phyloP scores from a whole-genome alignment of 2,329 filamentous ascomycete genomes.

The Microsporum canis region DNA sequence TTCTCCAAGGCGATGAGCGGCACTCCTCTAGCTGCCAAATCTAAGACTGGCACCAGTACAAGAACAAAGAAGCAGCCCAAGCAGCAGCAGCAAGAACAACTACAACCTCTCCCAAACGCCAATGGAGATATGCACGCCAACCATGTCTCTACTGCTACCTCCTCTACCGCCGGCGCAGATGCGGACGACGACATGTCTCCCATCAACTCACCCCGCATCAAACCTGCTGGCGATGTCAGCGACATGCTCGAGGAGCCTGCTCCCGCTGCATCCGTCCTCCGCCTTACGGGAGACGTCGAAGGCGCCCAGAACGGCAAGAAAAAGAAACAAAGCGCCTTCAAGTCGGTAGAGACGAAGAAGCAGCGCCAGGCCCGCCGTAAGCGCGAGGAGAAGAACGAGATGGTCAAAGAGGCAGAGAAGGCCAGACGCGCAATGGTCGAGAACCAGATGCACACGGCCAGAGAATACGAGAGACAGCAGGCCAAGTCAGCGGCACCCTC shows the following conservation, averaged over 20 bases:
- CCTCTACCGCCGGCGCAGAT: constrained; percentile 62
- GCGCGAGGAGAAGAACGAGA: constrained; percentile 64
- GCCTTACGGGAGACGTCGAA: constrained; percentile 58
- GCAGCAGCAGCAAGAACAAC: constrained; percentile 10
- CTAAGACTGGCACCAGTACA: constrained; percentile 6
- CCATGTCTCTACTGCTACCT: constrained; percentile 43
- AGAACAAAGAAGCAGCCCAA: not conserved
- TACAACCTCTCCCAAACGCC: not conserved
- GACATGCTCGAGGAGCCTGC: constrained; percentile 79
- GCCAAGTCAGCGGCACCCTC: constrained; percentile 30
- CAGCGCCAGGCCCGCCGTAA: constrained; percentile 87
- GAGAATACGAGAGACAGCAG: constrained; percentile 69
- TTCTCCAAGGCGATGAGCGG: constrained; percentile 61
- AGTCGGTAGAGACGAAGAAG: constrained; percentile 78
- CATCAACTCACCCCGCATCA: constrained; percentile 51
- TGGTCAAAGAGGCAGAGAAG: constrained; percentile 66
- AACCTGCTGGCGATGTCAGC: constrained; percentile 54
- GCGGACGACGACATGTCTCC: constrained; percentile 72
- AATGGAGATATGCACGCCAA: not conserved
- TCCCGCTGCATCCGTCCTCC: constrained; percentile 61
- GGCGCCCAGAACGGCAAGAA: constrained; percentile 47
- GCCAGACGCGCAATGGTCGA: constrained; percentile 66
- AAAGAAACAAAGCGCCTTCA: constrained; percentile 46
- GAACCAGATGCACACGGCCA: constrained; percentile 69
- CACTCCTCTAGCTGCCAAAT: constrained; percentile 41